A percentile compares a stretch with the other conserved stretches of the same genome.
Evolutionary conservation across 2,329 filamentous ascomycete genomes (phyloP).

Genomic region (Mycogone perniciosa): DNA sequence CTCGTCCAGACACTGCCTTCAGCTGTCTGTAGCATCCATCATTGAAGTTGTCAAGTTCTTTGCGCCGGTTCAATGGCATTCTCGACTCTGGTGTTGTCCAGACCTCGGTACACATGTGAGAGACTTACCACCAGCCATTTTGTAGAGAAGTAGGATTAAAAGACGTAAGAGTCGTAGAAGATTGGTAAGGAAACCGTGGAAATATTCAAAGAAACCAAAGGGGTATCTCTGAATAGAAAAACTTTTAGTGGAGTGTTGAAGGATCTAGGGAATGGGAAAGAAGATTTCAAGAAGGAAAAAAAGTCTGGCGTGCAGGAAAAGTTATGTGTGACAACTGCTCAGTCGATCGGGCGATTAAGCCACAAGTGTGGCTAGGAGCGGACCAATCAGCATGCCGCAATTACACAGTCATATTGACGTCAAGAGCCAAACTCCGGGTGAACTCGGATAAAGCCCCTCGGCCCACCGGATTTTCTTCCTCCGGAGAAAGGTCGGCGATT

Average conservation of each 20-base stretch:
- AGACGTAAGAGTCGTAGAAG: constrained; percentile 11
- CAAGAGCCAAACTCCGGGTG: constrained; percentile 24
- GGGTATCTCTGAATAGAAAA: constrained; percentile 14
- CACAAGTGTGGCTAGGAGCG: constrained; percentile 20
- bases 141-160: constrained; percentile 23
- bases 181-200: constrained; percentile 6
- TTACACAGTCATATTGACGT: constrained; percentile 25
- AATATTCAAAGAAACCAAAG: constrained; percentile 12
- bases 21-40: background rate
- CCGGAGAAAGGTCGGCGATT: constrained; percentile 16
- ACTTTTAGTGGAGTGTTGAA: constrained; percentile 15
- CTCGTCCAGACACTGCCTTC: background rate
- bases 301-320: constrained; percentile 18
- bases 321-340: background rate
- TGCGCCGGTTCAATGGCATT: constrained; percentile 18
- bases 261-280: constrained; percentile 15
- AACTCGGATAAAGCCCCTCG: constrained; percentile 25
- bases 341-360: constrained; percentile 17
- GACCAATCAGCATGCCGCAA: constrained; percentile 33
- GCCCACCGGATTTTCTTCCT: constrained; percentile 9
- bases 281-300: constrained; percentile 24
- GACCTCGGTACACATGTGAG: background rate
- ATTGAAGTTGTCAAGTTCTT: constrained; percentile 1
- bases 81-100: constrained; percentile 3
- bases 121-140: constrained; percentile 43